Percentiles rank a stretch among this genome's conserved stretches.
These are phyloP conservation scores for Epichloe typhina DNA, from an alignment of 2,329 filamentous ascomycete species.

Conservation along the genomic window DNA sequence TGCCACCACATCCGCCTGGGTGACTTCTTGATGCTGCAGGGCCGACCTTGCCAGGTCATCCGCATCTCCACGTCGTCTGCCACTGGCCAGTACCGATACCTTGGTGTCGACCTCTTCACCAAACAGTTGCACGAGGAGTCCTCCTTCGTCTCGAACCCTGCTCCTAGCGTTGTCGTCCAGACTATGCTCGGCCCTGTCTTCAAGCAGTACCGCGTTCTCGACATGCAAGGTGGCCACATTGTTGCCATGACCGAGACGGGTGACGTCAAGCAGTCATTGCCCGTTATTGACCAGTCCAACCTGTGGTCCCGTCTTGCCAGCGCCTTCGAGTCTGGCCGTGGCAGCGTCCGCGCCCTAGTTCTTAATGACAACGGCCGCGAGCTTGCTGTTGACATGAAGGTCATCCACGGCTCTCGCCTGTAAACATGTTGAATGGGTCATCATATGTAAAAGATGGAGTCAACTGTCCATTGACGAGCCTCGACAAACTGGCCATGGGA, in stretches of 20 bases:
- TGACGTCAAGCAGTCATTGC: conserved; percentile 91
- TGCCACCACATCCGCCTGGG: conserved; percentile 99
- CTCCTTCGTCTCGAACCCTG: conserved; percentile 92
- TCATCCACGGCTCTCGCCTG: conserved; percentile 69
- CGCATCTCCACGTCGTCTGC: conserved; percentile 96
- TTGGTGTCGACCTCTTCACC: conserved; percentile 99
- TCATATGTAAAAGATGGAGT: neutral
- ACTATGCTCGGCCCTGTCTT: conserved; percentile 98
- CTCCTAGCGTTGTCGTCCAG: conserved; percentile 92
- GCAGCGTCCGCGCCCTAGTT: conserved; percentile 87
- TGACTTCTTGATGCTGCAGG: conserved; percentile 97
- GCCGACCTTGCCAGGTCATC: conserved; percentile 98
- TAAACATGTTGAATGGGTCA: conserved; percentile 23
- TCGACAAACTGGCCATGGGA: neutral
- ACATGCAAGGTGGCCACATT: conserved; percentile 76
- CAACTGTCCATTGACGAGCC: conserved; percentile 6
- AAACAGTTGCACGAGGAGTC: conserved; percentile 99
- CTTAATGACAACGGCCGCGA: conserved; percentile 87
- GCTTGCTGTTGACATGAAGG: conserved; percentile 98
- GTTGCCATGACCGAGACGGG: conserved; percentile 98
- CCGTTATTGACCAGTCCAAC: conserved; percentile 89
- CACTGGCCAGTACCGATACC: conserved; percentile 98
- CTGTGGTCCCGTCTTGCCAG: conserved; percentile 69
- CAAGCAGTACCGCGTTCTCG: conserved; percentile 99
- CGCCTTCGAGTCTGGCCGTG: conserved; percentile 82